Evolutionary conservation across 2,329 filamentous ascomycete species (phyloP).

Genomic region (Xylogone sp.): DNA sequence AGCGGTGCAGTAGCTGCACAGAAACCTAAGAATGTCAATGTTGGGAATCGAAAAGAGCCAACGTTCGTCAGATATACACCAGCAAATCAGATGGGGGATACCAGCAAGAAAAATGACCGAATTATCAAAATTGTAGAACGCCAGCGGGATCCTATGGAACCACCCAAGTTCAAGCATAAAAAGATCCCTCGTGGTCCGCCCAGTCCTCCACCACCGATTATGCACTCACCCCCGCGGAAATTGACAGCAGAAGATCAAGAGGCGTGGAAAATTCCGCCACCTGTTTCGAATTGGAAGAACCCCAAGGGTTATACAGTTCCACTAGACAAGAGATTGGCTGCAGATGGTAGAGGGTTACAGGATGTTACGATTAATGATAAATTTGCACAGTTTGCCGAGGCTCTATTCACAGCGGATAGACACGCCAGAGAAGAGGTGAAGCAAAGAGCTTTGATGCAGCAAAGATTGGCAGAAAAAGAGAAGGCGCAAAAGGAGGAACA

Average conservation of each 20-base stretch:
- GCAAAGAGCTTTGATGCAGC: conserved; percentile 90
- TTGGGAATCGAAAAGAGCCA: conserved; percentile 74
- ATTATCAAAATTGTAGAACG: conserved; percentile 98
- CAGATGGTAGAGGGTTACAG: conserved; percentile 86
- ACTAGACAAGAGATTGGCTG: conserved; percentile 89
- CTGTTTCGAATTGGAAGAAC: conserved; percentile 99
- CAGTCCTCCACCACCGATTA: conserved; percentile 86
- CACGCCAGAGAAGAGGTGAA: conserved; percentile 95
- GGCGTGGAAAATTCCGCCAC: conserved; percentile 87
- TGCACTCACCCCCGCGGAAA: conserved; percentile 93
- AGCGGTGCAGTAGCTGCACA: conserved; percentile 84
- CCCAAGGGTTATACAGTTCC: conserved; percentile 97
- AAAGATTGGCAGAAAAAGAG: conserved; percentile 93
- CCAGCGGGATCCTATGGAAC: conserved; percentile 92
- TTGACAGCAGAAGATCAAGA: conserved; percentile 96
- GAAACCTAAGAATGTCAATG: conserved; percentile 92
- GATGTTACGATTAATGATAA: conserved; percentile 98
- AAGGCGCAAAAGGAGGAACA: conserved; percentile 93
- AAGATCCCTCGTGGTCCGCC: conserved; percentile 93
- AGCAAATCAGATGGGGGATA: conserved; percentile 93
- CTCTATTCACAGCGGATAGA: conserved; percentile 87
- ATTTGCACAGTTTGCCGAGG: conserved; percentile 93
- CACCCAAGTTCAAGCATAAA: conserved; percentile 98
- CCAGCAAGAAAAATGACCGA: conserved; percentile 79
- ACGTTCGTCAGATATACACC: conserved; percentile 96